Conservation (phyloP, 2,329 filamentous ascomycete genomes). For the Cercospora berteroae region DNA sequence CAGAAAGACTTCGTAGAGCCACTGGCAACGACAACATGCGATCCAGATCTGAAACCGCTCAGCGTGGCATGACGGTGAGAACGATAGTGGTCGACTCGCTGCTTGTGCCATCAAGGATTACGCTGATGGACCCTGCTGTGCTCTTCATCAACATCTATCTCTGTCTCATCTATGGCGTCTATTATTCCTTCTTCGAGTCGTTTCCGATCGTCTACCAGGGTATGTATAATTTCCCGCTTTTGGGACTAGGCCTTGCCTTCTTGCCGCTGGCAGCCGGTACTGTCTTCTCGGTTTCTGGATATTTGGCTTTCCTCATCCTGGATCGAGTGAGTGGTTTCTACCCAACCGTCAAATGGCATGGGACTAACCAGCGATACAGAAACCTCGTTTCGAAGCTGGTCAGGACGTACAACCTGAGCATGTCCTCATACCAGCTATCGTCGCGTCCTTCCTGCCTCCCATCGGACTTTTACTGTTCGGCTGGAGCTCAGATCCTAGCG, state of each 20-base stretch:
- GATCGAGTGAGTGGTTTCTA: neutral
- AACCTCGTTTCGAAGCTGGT: neutral
- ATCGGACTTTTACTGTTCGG: neutral
- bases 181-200: neutral
- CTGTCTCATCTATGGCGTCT: neutral
- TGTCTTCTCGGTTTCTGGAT: neutral
- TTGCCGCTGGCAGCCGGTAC: neutral
- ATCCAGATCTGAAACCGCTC: neutral
- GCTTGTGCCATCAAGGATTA: neutral
- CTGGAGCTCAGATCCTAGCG: neutral
- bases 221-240: neutral
- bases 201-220: neutral
- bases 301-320: neutral
- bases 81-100: neutral
- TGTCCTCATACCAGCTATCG: neutral
- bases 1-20: neutral
- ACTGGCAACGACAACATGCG: neutral
- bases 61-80: neutral
- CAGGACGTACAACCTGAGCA: neutral
- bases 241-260: neutral
- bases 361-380: neutral
- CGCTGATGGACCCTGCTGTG: neutral
- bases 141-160: neutral
- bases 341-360: neutral
- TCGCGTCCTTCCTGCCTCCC: neutral